Evolutionary conservation across 768 basidiomycete species (phyloP), one percentile per base, ranked within the genome.

Genomic region (Daedalea quercina): DNA sequence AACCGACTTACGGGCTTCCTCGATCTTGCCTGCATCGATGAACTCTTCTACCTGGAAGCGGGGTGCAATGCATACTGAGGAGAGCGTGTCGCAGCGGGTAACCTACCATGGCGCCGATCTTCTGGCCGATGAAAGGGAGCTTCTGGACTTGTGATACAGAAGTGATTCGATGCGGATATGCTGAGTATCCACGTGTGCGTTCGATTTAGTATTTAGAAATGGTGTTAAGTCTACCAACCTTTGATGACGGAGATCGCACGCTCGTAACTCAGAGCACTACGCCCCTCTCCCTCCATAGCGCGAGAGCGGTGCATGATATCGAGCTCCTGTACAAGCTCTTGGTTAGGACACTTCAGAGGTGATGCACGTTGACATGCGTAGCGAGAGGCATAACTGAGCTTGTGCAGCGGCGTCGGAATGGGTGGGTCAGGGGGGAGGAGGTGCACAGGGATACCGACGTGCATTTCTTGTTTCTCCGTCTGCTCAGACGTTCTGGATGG

Each of bases 251-350:
- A 75, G 57, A 90, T 82, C 1, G 85, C 82, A 45, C 87, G 75
- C 31, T 81, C 74, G 57, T 92, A 93, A 55, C 81, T 82, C 45
- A 92, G 67, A 37, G 83, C 80, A 59, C 85, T 88, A 25, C 79
- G 70, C 20, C 76, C 73, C 47, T 87, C 76, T 12, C 85, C 82
- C 62, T 92, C 90, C 1, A 89, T 68, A 44, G 79, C 72, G 43
- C 90, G 74, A 23, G 75, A 70, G 33, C 70, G 75, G 17, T 77
- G 75, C 26, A 92, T 75, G 17, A 85, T 66, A 25, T 74, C 76
- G 12, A 92, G 66, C 58, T 84, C 78, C n/a, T 66, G 56, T 3
- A 76, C 76, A 3, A 92, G 74, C 0, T 56, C 68, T 63, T 90
- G 85, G 57, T 92, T 92, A 0, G 76, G 74, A 57, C 85, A 91